Base-by-base conservation (phyloP, 208 protist species). In the Crithidia brevicula region DNA sequence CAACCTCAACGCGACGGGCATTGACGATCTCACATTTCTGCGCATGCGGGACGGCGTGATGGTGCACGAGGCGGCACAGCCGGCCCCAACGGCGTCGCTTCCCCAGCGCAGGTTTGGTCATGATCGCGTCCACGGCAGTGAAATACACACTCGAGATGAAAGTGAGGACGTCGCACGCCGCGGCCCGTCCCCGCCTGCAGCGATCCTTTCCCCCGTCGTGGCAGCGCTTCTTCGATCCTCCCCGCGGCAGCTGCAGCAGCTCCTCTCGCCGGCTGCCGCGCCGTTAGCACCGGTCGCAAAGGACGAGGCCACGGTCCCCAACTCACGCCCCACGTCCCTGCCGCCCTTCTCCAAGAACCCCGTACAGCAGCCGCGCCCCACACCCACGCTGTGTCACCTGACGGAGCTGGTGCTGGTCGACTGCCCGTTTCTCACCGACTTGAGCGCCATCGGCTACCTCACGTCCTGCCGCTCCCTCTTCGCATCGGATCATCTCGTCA, bases 341-440 rank as follows among this genome's bases (percentile, higher is more conserved):
- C 54, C 43, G 22, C 27, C 30, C 30, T 8, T 22, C 52, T 30
- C 46, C n/a, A n/a, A n/a, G n/a, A n/a, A n/a, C n/a, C n/a, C n/a
- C n/a, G n/a, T n/a, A n/a, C n/a, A n/a, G n/a, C n/a, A n/a, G n/a
- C n/a, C n/a, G n/a, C n/a, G n/a, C 22, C 8, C 22, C 46, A 23
- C 10, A 1, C 31, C 61, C 3, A 31, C 61, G 31, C 61, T 67
- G 43, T 50, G 64, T 30, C 22, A n/a, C 15, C 53, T 70, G 31
- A 54, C 52, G 22, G 64, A 62, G 45, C 13, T 62, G 8, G 64
- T 70, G 18, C 40, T 62, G 11, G 56, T 70, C 13, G 64, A 70
- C 64, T 70, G 53, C 33, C 25, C 52, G 5, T 69, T 69, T 16
- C 33, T 72, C 23, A 42, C 49, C 1, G 72, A 78, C 59, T 59